A percentile compares a stretch with the other conserved stretches of the same genome.
phyloP scores from a whole-genome alignment of 441 rosid species.

The Bruguiera hainesii region DNA sequence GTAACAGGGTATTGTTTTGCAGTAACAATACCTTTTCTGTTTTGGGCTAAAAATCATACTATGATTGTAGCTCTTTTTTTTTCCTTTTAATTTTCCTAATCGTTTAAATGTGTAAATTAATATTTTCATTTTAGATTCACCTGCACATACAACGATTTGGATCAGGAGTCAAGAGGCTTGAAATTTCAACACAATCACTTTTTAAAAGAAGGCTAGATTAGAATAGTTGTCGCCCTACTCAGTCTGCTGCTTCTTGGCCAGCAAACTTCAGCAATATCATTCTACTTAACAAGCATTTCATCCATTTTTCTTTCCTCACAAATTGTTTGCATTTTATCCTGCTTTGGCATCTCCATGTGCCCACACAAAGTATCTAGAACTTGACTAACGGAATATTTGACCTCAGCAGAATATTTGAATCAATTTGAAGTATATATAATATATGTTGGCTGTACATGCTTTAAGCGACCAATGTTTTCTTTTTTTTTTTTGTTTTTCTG shows the following conservation, averaged over 20 bases:
- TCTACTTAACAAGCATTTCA: no score
- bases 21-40: no score
- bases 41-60: no score
- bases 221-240: no score
- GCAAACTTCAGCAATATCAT: no score
- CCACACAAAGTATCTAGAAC: constrained; percentile 5
- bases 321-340: no score
- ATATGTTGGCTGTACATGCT: background rate
- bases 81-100: no score
- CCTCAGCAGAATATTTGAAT: constrained; percentile 15
- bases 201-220: no score
- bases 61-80: no score
- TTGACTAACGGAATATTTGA: constrained; percentile 15
- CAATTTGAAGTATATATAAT: background rate
- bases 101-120: background rate
- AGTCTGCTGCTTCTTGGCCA: no score
- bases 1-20: no score
- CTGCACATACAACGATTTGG: constrained; percentile 27
- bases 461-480: background rate
- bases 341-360: constrained; percentile 15
- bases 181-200: background rate
- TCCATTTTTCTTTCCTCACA: no score
- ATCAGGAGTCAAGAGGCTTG: background rate
- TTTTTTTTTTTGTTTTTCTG: background rate
- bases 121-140: constrained; percentile 22